Conservation (phyloP, 441 rosid species). For the Gossypium lobatum region DNA sequence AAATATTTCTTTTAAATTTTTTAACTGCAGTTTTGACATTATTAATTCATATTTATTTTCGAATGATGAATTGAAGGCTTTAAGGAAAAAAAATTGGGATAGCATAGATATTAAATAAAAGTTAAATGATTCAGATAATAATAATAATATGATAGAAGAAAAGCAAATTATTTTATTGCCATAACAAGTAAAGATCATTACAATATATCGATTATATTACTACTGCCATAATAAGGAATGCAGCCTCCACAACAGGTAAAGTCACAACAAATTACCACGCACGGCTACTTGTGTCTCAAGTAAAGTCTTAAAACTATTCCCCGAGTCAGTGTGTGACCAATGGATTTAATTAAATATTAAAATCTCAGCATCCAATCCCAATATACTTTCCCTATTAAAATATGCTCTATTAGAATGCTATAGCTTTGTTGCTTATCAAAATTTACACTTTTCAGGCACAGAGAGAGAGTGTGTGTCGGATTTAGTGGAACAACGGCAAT, state of each 20-base stretch:
- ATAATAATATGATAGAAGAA: not conserved
- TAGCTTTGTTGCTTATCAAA: not conserved
- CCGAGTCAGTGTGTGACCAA: not conserved
- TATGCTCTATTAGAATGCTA: not conserved
- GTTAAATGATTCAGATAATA: too few species aligned
- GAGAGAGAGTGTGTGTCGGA: not conserved
- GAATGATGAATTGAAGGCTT: not conserved
- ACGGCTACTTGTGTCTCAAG: not conserved
- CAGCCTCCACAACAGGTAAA: not conserved
- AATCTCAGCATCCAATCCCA: not conserved
- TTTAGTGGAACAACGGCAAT: constrained; percentile 49
- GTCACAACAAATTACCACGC: not conserved
- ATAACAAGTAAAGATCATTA: not conserved
- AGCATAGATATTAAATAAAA: not conserved
- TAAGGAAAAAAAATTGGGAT: not conserved
- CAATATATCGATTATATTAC: not conserved
- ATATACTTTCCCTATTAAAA: not conserved
- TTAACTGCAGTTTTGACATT: not conserved
- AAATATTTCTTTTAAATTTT: too few species aligned
- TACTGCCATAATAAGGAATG: not conserved
- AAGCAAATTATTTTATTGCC: not conserved
- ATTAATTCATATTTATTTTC: not conserved
- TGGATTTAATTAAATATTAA: not conserved
- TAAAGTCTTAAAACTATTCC: not conserved
- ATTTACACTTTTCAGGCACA: not conserved